phyloP scores from a whole-genome alignment of 345 rosid genomes.

The Salix arbutifolia region DNA sequence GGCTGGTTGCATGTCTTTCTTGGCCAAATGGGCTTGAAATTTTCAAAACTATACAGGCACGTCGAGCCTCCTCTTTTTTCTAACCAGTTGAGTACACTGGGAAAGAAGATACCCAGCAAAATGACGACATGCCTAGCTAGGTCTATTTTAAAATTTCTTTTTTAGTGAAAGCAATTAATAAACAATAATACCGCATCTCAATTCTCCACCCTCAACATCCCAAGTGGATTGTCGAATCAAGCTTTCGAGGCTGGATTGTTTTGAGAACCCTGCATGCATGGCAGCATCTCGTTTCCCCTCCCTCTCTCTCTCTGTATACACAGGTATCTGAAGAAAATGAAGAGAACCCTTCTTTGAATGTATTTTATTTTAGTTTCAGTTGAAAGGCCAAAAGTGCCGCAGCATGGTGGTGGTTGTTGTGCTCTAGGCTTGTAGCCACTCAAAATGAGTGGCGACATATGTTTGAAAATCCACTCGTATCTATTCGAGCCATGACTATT shows the following conservation, averaged over 20 bases:
- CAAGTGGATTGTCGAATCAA: background rate
- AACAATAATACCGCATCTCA: background rate
- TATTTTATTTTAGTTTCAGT: background rate
- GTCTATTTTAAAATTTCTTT: background rate
- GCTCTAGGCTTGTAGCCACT: background rate
- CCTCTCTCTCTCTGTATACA: no score
- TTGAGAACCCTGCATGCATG: background rate
- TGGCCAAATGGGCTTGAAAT: slow-evolving; percentile 66
- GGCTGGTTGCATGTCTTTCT: slow-evolving; percentile 54
- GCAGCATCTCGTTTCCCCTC: background rate
- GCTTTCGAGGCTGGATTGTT: background rate
- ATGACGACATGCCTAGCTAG: background rate
- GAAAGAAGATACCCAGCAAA: background rate
- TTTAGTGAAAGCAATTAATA: background rate
- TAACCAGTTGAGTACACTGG: background rate
- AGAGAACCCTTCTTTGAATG: no score
- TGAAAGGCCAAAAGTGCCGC: background rate
- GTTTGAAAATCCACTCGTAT: background rate
- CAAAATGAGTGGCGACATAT: background rate
- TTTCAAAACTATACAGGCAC: background rate
- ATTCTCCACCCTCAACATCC: background rate
- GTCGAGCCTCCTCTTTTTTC: background rate
- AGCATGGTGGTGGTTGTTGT: background rate
- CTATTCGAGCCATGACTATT: background rate
- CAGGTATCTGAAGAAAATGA: background rate